A percentile compares a stretch with the other conserved stretches of the same genome.
phyloP scores from a whole-genome alignment of 1,139 yeast genomes.

The Sugiyamaella novakii region DNA sequence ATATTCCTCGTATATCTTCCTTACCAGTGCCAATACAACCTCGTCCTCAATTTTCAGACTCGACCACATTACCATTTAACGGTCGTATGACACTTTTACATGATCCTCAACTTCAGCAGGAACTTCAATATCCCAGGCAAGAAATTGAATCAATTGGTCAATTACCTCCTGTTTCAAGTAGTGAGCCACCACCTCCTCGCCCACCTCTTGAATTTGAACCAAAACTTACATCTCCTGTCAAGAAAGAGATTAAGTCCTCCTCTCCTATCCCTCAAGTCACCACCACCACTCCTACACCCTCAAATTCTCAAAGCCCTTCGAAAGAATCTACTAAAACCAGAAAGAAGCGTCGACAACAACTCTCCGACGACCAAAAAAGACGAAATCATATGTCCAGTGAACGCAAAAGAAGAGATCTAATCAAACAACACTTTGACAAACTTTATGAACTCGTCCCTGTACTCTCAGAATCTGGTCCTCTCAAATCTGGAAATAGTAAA shows the following conservation, averaged over 20 bases:
- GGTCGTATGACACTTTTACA: background rate
- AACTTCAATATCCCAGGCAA: slow-evolving; percentile 13
- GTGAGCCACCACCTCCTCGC: background rate
- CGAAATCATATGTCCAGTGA: slow-evolving; percentile 74
- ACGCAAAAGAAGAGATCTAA: slow-evolving; percentile 70
- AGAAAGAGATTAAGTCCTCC: no score
- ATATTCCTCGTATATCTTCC: background rate
- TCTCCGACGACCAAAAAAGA: slow-evolving; percentile 68
- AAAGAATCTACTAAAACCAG: slow-evolving; percentile 1
- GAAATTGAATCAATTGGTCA: background rate
- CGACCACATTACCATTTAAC: background rate
- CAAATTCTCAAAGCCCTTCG: background rate
- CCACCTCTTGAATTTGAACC: slow-evolving; percentile 6
- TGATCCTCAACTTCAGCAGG: slow-evolving; percentile 15
- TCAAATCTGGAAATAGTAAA: slow-evolving; percentile 45
- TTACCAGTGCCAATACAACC: slow-evolving; percentile 4
- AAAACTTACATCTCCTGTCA: background rate
- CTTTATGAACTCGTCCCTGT: slow-evolving; percentile 45
- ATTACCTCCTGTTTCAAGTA: background rate
- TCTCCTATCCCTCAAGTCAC: background rate
- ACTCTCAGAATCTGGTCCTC: slow-evolving; percentile 28
- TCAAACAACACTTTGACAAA: slow-evolving; percentile 52
- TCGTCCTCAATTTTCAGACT: background rate
- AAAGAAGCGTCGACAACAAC: slow-evolving; percentile 45
- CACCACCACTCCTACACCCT: background rate